These are phyloP conservation scores for Volvox reticuliferus DNA, from an alignment of 139 green algal genomes.

Conservation along the genomic window DNA sequence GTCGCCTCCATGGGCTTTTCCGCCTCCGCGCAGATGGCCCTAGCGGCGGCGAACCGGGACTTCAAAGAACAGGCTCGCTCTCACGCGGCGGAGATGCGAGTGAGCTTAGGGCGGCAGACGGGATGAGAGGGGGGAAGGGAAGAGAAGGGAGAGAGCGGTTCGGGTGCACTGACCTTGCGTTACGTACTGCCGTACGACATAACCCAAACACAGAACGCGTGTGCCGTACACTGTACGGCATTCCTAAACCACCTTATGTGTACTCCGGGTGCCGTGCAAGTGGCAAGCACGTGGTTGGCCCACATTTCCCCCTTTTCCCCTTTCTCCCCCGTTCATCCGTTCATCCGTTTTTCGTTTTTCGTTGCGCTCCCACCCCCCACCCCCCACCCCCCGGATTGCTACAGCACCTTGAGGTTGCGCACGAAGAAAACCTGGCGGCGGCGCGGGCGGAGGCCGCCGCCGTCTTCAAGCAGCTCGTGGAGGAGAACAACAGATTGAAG, in stretches of 20 bases:
- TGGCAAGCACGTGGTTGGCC: too few species aligned
- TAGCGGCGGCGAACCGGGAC: not conserved
- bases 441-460: constrained; percentile 2
- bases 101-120: not conserved
- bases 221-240: too few species aligned
- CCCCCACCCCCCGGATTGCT: not conserved
- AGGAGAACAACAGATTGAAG: constrained; percentile 23
- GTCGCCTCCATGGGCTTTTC: not conserved
- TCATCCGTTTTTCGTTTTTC: not conserved
- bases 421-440: constrained; percentile 19
- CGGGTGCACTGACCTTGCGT: too few species aligned
- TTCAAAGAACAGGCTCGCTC: not conserved
- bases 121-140: too few species aligned
- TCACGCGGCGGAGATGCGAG: not conserved
- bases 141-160: not conserved
- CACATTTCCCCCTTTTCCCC: too few species aligned
- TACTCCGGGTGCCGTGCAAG: too few species aligned
- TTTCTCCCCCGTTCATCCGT: too few species aligned
- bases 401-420: constrained; percentile 24
- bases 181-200: too few species aligned
- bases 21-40: not conserved
- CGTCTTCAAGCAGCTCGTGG: constrained; percentile 4
- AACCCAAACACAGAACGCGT: too few species aligned
- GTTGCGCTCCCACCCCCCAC: not conserved
- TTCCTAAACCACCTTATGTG: too few species aligned